Evolutionary conservation across 352 stramenopile species (phyloP).

Genomic region (Pythium graminicola): DNA sequence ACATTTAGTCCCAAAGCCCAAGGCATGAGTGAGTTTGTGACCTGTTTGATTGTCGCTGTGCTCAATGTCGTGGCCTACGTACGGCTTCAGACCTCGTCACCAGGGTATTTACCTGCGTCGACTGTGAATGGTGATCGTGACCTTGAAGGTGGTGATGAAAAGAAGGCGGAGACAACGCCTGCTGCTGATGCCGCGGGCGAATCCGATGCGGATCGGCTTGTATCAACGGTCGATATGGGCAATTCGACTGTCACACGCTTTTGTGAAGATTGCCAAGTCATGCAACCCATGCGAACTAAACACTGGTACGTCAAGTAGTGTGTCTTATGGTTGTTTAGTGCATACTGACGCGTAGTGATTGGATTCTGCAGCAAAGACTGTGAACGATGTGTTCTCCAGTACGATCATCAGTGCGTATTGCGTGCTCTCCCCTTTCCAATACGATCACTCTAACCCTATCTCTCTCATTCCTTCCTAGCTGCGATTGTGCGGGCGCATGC

Average conservation of each 20-base stretch:
- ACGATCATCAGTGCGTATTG: conserved; percentile 67
- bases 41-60: conserved; percentile 31
- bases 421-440: background rate
- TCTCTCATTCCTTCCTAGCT: conserved; percentile 27
- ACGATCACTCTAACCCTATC: too few relatives aligned
- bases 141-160: conserved; percentile 16
- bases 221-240: conserved; percentile 4
- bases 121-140: background rate
- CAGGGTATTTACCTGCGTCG: conserved; percentile 36
- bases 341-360: background rate
- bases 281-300: conserved; percentile 60
- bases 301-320: conserved; percentile 44
- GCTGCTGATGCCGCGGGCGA: conserved; percentile 7
- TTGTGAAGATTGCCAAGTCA: conserved; percentile 51
- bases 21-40: conserved; percentile 35
- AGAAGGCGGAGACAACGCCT: background rate
- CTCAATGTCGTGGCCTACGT: conserved; percentile 42
- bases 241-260: conserved; percentile 20
- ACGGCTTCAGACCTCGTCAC: conserved; percentile 51
- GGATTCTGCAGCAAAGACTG: conserved; percentile 53
- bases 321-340: background rate
- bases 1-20: conserved; percentile 28
- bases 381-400: conserved; percentile 60
- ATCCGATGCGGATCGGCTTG: conserved; percentile 20
- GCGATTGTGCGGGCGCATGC: conserved; percentile 71